Base-by-base conservation (phyloP, 2,329 filamentous ascomycete species). In the Dissoconium aciculare region DNA sequence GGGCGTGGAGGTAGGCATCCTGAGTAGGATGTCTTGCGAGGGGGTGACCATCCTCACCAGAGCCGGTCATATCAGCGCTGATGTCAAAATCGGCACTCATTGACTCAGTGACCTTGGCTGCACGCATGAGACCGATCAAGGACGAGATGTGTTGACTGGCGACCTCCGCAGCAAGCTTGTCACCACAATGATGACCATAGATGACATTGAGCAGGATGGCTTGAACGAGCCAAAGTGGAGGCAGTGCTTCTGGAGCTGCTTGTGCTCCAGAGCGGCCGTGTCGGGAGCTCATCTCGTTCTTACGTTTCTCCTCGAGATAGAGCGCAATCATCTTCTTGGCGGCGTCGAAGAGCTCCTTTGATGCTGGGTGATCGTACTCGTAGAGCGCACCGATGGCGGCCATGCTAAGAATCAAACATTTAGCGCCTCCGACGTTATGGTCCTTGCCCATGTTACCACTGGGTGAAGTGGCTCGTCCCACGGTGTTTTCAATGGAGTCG, bases 201-300 rank as follows among this genome's bases (percentile, higher is more conserved):
- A 94, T 80, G 21, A 95, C 81, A 51, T 93, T 95, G 30, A 98
- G 66, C 5, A 95, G 64, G 87, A 95, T 95, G 0, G 87, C 83
- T 56, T 95, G 89, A 11, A 95, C 84, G 15, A 98, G 67, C 85
- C 87, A 95, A 24, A 94, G 66, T 1, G 87, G 87, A 8, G 19
- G 19, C n/a, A n/a, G 19, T 2, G 85, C 74, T 32, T 71, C 46
- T 26, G 65, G 59, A 36, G 56, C 61, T 9, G 64, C 58, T 10
- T 43, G 43, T 10, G 41, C 37, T 6, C 42, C 41, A 9, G 36
- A 32, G 5, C 68, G 66, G 31, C 63, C 69, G 14, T 71, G 56
- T 4, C 66, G 66, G 26, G 67, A 66, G 13, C 68, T 67, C 53
- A 91, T 76, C 50, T 91, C 84, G 31, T 79, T 78, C 53, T 85